Evolutionary conservation across 225 moss, liverwort and hornwort species (phyloP), one percentile per base, ranked within the genome.

Genomic region (Neckera pumila): DNA sequence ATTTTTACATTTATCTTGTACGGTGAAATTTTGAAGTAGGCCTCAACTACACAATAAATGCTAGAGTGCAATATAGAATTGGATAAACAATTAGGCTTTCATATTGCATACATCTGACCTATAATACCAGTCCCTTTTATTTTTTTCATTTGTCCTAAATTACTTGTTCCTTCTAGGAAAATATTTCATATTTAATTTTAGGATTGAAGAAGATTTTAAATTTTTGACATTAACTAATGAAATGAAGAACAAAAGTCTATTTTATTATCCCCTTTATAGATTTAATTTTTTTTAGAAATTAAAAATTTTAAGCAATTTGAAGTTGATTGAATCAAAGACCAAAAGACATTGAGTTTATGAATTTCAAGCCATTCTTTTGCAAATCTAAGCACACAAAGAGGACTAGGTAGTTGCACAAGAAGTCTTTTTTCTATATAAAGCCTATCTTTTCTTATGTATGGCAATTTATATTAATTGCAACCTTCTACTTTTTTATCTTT

Each of bases 51-150:
- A 25, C 5, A 71, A 71, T 26, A 71, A 15, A 71, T 71, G 8
- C 8, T 14, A 71, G 15, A 38, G 11, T 69, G 8, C 8, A 42
- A 42, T 71, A 26, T 42, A 26, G 15, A 70, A 26, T 71, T 42
- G 9, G 9, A 0, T 15, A 16, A 27, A 42, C 2, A 71, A 42
- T 15, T 42, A 71, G 15, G 42, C 0, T 38, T 40, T 1, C 2
- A 71, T 1, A 1, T 14, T 2, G 8, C 7, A 70, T 25, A 70
- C 25, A 0, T 40, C 0, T 25, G 0, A 25, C 14, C 9, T 14
- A 15, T 71, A 42, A 27, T 15, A 42, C 5, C 25, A 26, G 8
- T 8, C 1, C 14, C 0, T 38, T 69, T 38, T 66, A 5, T 66
- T 69, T 69, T 34, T 22, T 38, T 38, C 38, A 38, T 38, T 67